Evolutionary conservation across 371 early-diverging fungal genomes (phyloP).

Genomic region (Saksenaea oblongispora): DNA sequence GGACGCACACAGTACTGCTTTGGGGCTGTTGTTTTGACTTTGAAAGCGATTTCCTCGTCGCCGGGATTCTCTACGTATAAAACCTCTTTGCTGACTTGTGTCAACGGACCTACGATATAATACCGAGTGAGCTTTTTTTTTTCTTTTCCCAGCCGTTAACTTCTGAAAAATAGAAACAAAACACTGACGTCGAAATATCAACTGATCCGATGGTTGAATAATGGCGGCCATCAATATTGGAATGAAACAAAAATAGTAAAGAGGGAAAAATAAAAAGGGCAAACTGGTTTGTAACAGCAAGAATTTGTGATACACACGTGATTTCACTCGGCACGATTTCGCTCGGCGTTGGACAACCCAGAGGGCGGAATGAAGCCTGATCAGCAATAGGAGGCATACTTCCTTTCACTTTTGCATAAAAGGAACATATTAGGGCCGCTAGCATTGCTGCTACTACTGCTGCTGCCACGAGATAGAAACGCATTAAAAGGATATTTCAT

Average conservation of each 20-base stretch:
- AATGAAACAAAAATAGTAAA: neutral
- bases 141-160: no score
- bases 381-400: no score
- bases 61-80: conserved; percentile 62
- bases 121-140: no score
- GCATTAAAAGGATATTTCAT: no score
- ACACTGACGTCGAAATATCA: conserved; percentile 14
- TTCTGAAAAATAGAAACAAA: neutral
- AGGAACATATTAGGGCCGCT: no score
- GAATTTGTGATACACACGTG: no score
- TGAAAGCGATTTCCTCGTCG: conserved; percentile 70
- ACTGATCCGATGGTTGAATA: conserved; percentile 16
- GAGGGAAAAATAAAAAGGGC: conserved; percentile 1
- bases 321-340: no score
- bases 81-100: conserved; percentile 50
- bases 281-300: neutral
- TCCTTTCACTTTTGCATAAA: no score
- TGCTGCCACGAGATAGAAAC: no score
- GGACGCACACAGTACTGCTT: conserved; percentile 91
- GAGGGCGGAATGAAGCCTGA: no score
- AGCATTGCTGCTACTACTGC: no score
- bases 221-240: conserved; percentile 12
- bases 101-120: conserved; percentile 65
- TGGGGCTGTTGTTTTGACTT: conserved; percentile 94
- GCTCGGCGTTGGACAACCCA: no score